Evolutionary conservation across 1,284 basidiomycete species (phyloP).

Genomic region (Cutaneotrichosporon daszewskae): DNA sequence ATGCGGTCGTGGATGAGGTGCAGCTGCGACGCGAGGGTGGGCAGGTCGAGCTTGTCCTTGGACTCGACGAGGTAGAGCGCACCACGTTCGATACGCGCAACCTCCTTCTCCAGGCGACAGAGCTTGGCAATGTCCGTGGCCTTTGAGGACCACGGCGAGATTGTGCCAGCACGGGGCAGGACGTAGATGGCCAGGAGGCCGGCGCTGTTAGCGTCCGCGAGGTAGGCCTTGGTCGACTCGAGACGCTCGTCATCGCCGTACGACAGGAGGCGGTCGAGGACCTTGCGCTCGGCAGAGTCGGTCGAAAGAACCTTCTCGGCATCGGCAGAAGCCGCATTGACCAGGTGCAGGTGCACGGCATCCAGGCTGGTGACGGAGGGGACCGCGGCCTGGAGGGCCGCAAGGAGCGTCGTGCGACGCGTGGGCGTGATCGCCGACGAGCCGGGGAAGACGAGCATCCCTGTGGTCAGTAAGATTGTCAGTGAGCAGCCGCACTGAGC

Average conservation of each 20-base stretch:
- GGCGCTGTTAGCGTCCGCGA: slow-evolving; percentile 22
- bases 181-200: slow-evolving; percentile 58
- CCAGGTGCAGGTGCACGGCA: slow-evolving; percentile 79
- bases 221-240: slow-evolving; percentile 33
- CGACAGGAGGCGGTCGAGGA: slow-evolving; percentile 69
- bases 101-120: slow-evolving; percentile 66
- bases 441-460: slow-evolving; percentile 56
- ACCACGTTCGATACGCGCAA: slow-evolving; percentile 81
- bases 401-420: slow-evolving; percentile 66
- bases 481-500: too few species aligned
- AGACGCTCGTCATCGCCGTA: slow-evolving; percentile 70
- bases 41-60: slow-evolving; percentile 41
- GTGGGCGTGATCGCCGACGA: slow-evolving; percentile 64
- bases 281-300: slow-evolving; percentile 52
- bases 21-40: slow-evolving; percentile 53
- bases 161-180: slow-evolving; percentile 70
- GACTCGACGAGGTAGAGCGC: slow-evolving; percentile 65
- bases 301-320: slow-evolving; percentile 55
- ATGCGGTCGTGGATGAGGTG: slow-evolving; percentile 86
- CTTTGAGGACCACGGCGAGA: slow-evolving; percentile 95
- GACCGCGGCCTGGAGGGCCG: slow-evolving; percentile 56
- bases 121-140: slow-evolving; percentile 90
- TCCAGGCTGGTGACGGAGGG: slow-evolving; percentile 65
- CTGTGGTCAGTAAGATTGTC: slow-evolving; percentile 3
- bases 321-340: slow-evolving; percentile 57